Evolutionary conservation across 2,329 filamentous ascomycete genomes (phyloP).

Genomic region (Escovopsis sp.): DNA sequence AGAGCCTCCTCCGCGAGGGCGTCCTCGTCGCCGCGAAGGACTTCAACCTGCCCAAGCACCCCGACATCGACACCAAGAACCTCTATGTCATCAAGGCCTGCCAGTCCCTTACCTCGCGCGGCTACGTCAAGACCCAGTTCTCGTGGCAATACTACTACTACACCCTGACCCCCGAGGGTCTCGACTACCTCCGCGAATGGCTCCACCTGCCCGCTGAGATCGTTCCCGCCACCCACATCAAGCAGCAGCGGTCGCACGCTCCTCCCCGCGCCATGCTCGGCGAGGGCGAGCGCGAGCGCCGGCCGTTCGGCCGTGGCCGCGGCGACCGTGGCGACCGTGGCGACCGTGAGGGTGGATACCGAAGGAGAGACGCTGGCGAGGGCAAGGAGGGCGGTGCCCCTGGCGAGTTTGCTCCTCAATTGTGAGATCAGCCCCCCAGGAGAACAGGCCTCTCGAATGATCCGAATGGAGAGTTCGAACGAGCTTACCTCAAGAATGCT

Average conservation of each 20-base stretch:
- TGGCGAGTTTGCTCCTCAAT: slow-evolving; percentile 81
- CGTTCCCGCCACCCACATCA: slow-evolving; percentile 98
- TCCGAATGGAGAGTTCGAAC: no score
- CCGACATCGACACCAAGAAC: slow-evolving; percentile 99
- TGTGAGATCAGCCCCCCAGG: slow-evolving; percentile 38
- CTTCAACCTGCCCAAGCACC: slow-evolving; percentile 95
- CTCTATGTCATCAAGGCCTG: slow-evolving; percentile 97
- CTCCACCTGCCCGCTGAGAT: slow-evolving; percentile 99
- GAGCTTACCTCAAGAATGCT: no score
- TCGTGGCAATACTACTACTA: slow-evolving; percentile 99
- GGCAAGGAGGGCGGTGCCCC: slow-evolving; percentile 86
- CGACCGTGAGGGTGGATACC: slow-evolving; percentile 80
- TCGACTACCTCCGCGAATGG: slow-evolving; percentile 99
- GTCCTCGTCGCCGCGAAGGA: slow-evolving; percentile 98
- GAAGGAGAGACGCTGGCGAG: slow-evolving; percentile 73
- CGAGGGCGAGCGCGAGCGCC: slow-evolving; percentile 65
- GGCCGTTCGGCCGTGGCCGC: slow-evolving; percentile 69
- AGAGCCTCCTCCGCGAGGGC: slow-evolving; percentile 93
- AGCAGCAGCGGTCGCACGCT: slow-evolving; percentile 98
- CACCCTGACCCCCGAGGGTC: slow-evolving; percentile 97
- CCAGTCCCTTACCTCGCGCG: slow-evolving; percentile 95
- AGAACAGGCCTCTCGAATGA: no score
- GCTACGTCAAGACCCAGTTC: slow-evolving; percentile 99
- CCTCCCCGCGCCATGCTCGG: slow-evolving; percentile 98
- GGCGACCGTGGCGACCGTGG: slow-evolving; percentile 48